Percentiles rank a stretch among this genome's conserved stretches.
These are phyloP conservation scores for Alternaria sp. DNA, from an alignment of 2,329 filamentous ascomycete genomes.

Conservation along the genomic window DNA sequence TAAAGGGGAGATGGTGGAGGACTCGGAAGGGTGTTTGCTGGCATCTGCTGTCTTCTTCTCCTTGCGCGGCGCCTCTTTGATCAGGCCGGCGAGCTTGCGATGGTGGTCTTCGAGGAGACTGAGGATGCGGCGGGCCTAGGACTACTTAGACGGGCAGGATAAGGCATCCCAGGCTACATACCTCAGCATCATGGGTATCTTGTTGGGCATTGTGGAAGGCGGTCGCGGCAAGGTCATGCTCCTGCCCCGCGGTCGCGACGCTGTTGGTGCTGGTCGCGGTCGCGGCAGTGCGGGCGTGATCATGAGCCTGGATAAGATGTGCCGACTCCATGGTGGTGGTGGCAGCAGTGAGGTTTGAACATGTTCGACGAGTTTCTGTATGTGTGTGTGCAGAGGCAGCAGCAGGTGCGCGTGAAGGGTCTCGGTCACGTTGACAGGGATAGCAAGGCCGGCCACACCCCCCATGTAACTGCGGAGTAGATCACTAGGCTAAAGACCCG, in stretches of 20 bases:
- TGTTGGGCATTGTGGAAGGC: slow-evolving; percentile 87
- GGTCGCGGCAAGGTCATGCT: slow-evolving; percentile 86
- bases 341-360: slow-evolving; percentile 1
- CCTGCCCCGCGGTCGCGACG: slow-evolving; percentile 82
- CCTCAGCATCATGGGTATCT: slow-evolving; percentile 69
- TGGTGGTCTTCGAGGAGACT: slow-evolving; percentile 89
- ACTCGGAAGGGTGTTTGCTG: slow-evolving; percentile 19
- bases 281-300: slow-evolving; percentile 85
- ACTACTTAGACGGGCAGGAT: neutral
- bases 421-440: slow-evolving; percentile 7
- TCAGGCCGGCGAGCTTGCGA: slow-evolving; percentile 78
- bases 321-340: slow-evolving; percentile 72
- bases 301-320: slow-evolving; percentile 78
- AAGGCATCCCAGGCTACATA: slow-evolving; percentile 41
- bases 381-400: neutral
- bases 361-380: slow-evolving; percentile 9
- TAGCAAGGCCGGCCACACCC: slow-evolving; percentile 3
- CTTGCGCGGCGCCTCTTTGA: slow-evolving; percentile 68
- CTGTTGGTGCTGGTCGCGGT: slow-evolving; percentile 73
- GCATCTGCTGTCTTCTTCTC: slow-evolving; percentile 28
- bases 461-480: slow-evolving; percentile 9
- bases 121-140: slow-evolving; percentile 80
- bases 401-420: slow-evolving; percentile 9
- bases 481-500: slow-evolving; percentile 13
- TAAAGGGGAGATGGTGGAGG: slow-evolving; percentile 20